Conservation (phyloP, 768 basidiomycete genomes). For the Tricholoma bakamatsutake region DNA sequence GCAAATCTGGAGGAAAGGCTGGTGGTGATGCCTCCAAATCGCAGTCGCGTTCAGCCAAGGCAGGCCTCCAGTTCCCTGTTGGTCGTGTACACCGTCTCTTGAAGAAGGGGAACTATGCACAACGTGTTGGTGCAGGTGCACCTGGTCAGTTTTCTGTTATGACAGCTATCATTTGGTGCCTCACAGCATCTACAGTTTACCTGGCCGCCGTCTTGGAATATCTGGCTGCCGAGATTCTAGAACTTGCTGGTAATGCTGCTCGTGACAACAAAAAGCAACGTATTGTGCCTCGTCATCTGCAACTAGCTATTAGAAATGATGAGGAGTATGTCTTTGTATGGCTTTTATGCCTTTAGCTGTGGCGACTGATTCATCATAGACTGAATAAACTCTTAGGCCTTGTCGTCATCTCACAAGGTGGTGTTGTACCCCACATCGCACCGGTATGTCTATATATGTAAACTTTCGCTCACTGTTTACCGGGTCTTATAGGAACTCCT, state of each 20-base stretch:
- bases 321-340: slow-evolving; percentile 49
- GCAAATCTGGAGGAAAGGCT: slow-evolving; percentile 43
- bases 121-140: slow-evolving; percentile 86
- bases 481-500: slow-evolving; percentile 27
- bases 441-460: slow-evolving; percentile 20
- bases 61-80: slow-evolving; percentile 81
- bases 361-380: slow-evolving; percentile 21
- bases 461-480: not conserved
- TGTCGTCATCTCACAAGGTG: slow-evolving; percentile 82
- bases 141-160: slow-evolving; percentile 46
- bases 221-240: slow-evolving; percentile 89
- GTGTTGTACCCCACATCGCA: slow-evolving; percentile 73
- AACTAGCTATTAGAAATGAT: slow-evolving; percentile 88
- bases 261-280: slow-evolving; percentile 87
- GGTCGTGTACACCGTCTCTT: slow-evolving; percentile 89
- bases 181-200: slow-evolving; percentile 50
- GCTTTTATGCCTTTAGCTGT: not conserved
- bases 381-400: slow-evolving; percentile 74
- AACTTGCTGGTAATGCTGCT: slow-evolving; percentile 84
- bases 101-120: slow-evolving; percentile 84
- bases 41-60: slow-evolving; percentile 68
- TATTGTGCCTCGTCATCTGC: slow-evolving; percentile 90
- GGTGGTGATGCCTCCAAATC: slow-evolving; percentile 43
- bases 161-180: slow-evolving; percentile 1
- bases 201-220: slow-evolving; percentile 90